Base-by-base conservation (phyloP, 192 early-diverging fungal genomes). In the Gamsiella multidivaricata region DNA sequence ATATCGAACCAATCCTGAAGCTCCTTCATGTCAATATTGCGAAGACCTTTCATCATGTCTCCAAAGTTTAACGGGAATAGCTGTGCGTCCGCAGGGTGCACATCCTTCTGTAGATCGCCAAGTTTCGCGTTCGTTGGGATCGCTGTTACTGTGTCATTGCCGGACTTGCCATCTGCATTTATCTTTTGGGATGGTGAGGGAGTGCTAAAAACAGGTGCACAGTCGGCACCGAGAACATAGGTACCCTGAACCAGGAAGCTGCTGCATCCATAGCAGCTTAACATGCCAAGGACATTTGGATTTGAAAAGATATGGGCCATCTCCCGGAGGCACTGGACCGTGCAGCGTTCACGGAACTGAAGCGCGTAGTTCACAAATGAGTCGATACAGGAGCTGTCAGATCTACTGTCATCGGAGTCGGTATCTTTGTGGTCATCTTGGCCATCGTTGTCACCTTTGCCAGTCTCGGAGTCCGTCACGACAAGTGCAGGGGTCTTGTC, bases 351-450 rank as follows among this genome's bases (percentile, higher is more conserved):
- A 10, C 46, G 65, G 60, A 65, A 63, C 11, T 58, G 73, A 20
- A 68, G 73, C 1, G 65, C 65, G 28, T 57, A 68, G 23, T 78
- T 68, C 23, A 63, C 73, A 43, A 78, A 67, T 2, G 73, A 68
- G 17, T 69, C 65, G 54, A 78, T 68, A 15, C 64, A 78, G 3
- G 58, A 47, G 11, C 62, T 54, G 54, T 50, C 56, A 15, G 56
- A 39, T 22, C 54, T 31, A 25, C 31, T 7, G 29, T 25, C 5
- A 23, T 37, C n/a, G 20, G 26, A 6, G 46, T 7, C 9, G 18
- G 25, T 23, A 45, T 8, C 29, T n/a, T n/a, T n/a, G n/a, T n/a
- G n/a, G n/a, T n/a, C n/a, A n/a, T n/a, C n/a, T n/a, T n/a, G n/a
- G n/a, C 18, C 31, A 0, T 41, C 39, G 0, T 59, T 6, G 15